Conservation (phyloP, 2,329 filamentous ascomycete species). For the Stachybotrys chartarum region DNA sequence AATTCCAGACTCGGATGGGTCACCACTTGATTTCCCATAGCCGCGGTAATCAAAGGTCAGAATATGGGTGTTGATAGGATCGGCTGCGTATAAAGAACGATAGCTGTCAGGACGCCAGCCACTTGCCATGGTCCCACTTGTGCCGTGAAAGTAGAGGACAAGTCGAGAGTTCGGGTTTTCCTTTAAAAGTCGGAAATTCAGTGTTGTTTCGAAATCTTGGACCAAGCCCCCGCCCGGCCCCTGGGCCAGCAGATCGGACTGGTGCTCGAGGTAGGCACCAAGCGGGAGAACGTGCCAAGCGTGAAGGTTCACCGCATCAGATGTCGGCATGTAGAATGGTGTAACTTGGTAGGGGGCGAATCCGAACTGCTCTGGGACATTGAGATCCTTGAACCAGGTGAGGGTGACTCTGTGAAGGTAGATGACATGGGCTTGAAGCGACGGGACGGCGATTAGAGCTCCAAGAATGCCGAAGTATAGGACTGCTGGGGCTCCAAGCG, state of each 20-base stretch:
- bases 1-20: constrained; percentile 48
- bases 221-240: constrained; percentile 17
- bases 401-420: constrained; percentile 44
- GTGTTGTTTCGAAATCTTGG: constrained; percentile 23
- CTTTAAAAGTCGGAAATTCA: constrained; percentile 34
- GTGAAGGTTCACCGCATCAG: constrained; percentile 59
- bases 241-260: constrained; percentile 28
- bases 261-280: constrained; percentile 35
- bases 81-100: constrained; percentile 42
- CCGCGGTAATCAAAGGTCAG: constrained; percentile 56
- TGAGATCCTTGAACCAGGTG: constrained; percentile 45
- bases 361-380: constrained; percentile 59
- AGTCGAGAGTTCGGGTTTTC: constrained; percentile 36
- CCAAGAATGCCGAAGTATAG: constrained; percentile 10
- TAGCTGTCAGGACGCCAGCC: constrained; percentile 49
- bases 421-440: constrained; percentile 20
- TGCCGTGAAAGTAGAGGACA: constrained; percentile 47
- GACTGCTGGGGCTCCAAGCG: constrained; percentile 6
- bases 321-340: constrained; percentile 58
- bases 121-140: constrained; percentile 48
- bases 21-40: constrained; percentile 45
- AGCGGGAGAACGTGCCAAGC: constrained; percentile 68
- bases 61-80: constrained; percentile 46
- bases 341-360: constrained; percentile 65
- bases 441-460: constrained; percentile 8